Base-by-base conservation (phyloP, 352 stramenopile species). In the Pythium dissotocum region DNA sequence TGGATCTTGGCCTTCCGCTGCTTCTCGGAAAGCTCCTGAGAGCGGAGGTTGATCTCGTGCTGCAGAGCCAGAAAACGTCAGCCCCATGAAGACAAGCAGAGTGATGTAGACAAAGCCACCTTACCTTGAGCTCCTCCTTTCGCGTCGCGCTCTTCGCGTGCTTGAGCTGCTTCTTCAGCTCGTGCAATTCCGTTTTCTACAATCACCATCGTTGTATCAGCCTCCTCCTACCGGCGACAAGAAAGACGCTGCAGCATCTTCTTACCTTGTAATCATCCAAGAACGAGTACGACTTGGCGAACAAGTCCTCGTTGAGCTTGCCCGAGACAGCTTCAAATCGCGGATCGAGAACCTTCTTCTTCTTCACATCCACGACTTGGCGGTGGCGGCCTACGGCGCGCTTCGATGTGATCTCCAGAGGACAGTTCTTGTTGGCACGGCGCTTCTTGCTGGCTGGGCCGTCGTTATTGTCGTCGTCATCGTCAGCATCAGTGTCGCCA, bases 271-370 rank as follows among this genome's bases (percentile, higher is more conserved):
- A 95, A 13, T 94, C 88, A 51, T 97, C 85, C 56, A 98, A 52
- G 60, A 98, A 98, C 0, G 82, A 77, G 62, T 98, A 98, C 48
- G 88, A 87, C 67, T 96, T 97, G 53, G 70, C 62, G 68, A 95
- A 96, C 32, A 97, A 70, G 52, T 97, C 88, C 44, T 97, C 88
- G 44, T 98, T 97, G 21, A 97, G 70, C 9, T 93, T 92, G 21
- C 89, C 89, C 44, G 79, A 87, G 28, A 89, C 78, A 9, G 80
- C 75, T 61, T 97, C 90, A 56, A 98, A 98, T 51, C 92, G 89
- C 42, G 92, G 92, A 73, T 98, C 92, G 52, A 91, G 68, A 9
- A 66, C 44, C 13, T 82, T 76, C 59, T 78, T 80, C 67, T 90
- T 94, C 67, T 89, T 91, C 9, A 95, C 83, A 9, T 96, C 83